Evolutionary conservation across 164 flowering plant genomes (phyloP).

Genomic region (Nymphaea thermarum): DNA sequence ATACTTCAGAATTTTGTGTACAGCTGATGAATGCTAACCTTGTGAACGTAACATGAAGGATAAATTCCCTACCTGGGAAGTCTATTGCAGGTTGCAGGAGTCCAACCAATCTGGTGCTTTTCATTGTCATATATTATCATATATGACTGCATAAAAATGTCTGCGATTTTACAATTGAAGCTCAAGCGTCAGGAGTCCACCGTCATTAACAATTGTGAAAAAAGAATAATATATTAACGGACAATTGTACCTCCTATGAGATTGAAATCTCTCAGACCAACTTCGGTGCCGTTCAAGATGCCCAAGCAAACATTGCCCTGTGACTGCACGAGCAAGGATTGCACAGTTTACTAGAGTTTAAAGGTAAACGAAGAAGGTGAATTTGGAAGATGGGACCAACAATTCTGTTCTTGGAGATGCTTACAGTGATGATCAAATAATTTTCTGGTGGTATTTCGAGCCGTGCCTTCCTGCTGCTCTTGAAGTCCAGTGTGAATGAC

Average conservation of each 20-base stretch:
- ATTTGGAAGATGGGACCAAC: background rate
- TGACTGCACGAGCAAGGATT: conserved; percentile 23
- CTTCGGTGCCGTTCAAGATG: conserved; percentile 58
- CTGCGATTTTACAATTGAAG: conserved; percentile 22
- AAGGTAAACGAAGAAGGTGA: background rate
- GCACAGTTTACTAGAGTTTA: background rate
- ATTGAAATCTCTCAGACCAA: conserved; percentile 35
- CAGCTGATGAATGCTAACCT: too few species aligned
- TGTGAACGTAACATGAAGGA: too few species aligned
- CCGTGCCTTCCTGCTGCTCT: conserved; percentile 30
- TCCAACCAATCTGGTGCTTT: conserved; percentile 70
- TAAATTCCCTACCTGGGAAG: conserved; percentile 44
- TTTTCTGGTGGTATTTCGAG: conserved; percentile 61
- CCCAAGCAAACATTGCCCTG: conserved; percentile 82
- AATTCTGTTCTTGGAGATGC: conserved; percentile 2
- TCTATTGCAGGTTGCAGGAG: conserved; percentile 44
- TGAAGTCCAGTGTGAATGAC: conserved; percentile 40
- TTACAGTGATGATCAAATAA: conserved; percentile 71
- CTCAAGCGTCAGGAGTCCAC: background rate
- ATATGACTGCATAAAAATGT: conserved; percentile 51
- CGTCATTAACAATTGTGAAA: background rate
- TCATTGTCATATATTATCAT: conserved; percentile 77
- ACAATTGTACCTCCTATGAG: conserved; percentile 61
- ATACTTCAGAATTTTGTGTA: too few species aligned
- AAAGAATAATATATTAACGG: background rate